phyloP scores from a whole-genome alignment of 305 asterid genomes.

The Fraxinus sp. region DNA sequence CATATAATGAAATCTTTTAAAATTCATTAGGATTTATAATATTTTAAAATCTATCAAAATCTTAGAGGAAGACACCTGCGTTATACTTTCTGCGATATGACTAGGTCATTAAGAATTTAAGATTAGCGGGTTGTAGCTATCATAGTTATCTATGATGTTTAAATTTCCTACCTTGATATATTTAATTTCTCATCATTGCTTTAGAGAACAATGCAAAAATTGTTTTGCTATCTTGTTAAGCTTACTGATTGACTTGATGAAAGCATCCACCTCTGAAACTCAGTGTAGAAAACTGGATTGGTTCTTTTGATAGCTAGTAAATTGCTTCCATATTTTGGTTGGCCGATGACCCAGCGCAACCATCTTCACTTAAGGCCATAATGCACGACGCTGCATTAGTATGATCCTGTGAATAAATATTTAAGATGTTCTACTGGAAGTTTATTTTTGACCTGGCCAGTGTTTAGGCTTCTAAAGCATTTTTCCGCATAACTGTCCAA shows the following conservation, averaged over 20 bases:
- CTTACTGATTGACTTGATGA: not conserved
- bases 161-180: not conserved
- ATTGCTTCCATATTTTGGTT: not conserved
- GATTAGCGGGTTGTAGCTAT: not conserved
- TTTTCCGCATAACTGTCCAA: not conserved
- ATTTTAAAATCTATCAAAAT: no score
- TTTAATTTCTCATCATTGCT: not conserved
- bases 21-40: no score
- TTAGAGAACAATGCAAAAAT: not conserved
- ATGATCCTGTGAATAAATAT: not conserved
- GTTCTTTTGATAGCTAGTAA: not conserved
- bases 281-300: not conserved
- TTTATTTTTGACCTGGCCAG: not conserved
- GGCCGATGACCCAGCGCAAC: not conserved
- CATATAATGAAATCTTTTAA: no score
- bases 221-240: not conserved
- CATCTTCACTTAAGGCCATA: not conserved
- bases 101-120: not conserved
- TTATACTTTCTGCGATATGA: not conserved
- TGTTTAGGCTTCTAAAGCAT: not conserved
- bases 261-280: not conserved
- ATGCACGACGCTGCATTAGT: not conserved
- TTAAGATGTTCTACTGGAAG: not conserved
- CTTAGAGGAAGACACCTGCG: no score
- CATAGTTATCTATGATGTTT: not conserved